Conservation (phyloP, 1,284 basidiomycete species). For the Violaceomyces palustris region DNA sequence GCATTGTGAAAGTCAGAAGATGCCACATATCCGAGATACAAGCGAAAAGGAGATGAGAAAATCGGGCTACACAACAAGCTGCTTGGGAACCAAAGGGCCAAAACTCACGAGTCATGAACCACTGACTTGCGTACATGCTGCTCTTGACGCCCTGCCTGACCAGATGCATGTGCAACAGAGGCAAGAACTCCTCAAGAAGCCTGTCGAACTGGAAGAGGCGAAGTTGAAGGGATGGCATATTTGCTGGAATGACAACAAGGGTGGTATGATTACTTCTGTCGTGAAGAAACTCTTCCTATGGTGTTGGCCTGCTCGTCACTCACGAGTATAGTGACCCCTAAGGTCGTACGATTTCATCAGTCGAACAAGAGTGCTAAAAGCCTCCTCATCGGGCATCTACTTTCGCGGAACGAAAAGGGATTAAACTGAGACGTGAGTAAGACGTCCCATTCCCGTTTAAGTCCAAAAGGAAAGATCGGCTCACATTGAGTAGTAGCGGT, state of each 20-base stretch:
- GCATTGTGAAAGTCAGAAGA: background rate
- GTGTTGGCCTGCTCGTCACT: no score
- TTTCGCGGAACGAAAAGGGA: no score
- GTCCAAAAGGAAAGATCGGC: constrained; percentile 38
- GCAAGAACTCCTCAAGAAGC: constrained; percentile 82
- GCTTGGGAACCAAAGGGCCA: no score
- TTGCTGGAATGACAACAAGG: no score
- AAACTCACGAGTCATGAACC: constrained; percentile 79
- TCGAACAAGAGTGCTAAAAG: constrained; percentile 89
- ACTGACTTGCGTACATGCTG: constrained; percentile 85
- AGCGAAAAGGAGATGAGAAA: no score
- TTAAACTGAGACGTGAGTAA: background rate
- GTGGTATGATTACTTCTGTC: no score
- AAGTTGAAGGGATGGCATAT: constrained; percentile 94
- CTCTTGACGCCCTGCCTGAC: constrained; percentile 85
- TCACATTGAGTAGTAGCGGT: constrained; percentile 80
- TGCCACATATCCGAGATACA: background rate
- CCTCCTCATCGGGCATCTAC: constrained; percentile 60
- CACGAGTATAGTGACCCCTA: constrained; percentile 81
- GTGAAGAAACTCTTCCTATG: no score
- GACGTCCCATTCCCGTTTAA: background rate
- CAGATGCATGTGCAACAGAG: constrained; percentile 85
- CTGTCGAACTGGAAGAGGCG: constrained; percentile 88
- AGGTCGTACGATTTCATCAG: constrained; percentile 97
- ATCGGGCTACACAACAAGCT: no score